Percentiles rank a stretch among this genome's conserved stretches.
Conservation (phyloP, 345 rosid genomes). For the Cochlearia excelsa region DNA sequence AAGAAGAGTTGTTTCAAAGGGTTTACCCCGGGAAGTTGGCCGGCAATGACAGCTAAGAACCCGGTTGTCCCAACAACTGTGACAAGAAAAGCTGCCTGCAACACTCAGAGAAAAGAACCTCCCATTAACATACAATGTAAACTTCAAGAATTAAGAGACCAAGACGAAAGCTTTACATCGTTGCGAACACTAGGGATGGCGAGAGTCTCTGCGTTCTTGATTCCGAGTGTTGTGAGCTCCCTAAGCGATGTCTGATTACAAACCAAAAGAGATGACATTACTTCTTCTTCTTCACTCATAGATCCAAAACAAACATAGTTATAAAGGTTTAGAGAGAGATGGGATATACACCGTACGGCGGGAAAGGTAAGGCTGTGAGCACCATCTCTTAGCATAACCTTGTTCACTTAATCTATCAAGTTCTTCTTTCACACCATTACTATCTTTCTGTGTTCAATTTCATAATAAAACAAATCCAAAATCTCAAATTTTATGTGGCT, state of each 20-base stretch:
- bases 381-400: constrained; percentile 96
- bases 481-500: too few species aligned
- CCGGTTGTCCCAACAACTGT: constrained; percentile 87
- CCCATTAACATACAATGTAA: not conserved
- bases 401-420: constrained; percentile 60
- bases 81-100: constrained; percentile 94
- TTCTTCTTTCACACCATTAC: constrained; percentile 74
- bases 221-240: constrained; percentile 75
- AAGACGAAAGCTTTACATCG: constrained; percentile 50
- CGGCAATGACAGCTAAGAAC: constrained; percentile 72
- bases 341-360: constrained; percentile 80
- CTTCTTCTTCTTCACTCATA: not conserved
- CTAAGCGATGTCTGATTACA: constrained; percentile 67
- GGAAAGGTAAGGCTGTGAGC: constrained; percentile 90
- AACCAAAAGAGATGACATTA: not conserved
- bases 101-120: constrained; percentile 33
- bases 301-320: not conserved
- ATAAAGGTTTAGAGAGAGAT: constrained; percentile 18
- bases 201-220: constrained; percentile 80
- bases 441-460: constrained; percentile 60
- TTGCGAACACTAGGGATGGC: constrained; percentile 96
- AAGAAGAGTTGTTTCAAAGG: constrained; percentile 1
- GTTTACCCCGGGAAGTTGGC: constrained; percentile 93
- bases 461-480: too few species aligned
- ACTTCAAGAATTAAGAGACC: not conserved